Percentiles rank a stretch among this genome's conserved stretches.
These are phyloP conservation scores for Fusarium sp. DNA, from an alignment of 2,329 filamentous ascomycete species.

Conservation along the genomic window DNA sequence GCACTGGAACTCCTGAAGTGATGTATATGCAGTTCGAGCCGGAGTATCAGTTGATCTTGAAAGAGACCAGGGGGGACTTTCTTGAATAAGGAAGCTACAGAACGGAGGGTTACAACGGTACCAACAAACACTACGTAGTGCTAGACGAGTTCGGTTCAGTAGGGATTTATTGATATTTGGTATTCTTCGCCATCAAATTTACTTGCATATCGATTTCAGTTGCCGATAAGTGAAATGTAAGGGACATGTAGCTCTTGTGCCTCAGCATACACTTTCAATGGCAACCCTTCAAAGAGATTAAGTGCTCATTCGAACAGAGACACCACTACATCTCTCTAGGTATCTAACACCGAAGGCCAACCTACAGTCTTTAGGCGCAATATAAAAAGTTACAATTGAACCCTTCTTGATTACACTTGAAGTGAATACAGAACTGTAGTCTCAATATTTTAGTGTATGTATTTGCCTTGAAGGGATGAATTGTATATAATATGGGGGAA, in stretches of 20 bases:
- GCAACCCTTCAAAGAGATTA: neutral
- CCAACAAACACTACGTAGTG: neutral
- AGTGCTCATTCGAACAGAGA: neutral
- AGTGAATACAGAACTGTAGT: neutral
- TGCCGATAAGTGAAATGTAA: neutral
- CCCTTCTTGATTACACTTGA: neutral
- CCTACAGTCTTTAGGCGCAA: too few species aligned
- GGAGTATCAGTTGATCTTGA: slow-evolving; percentile 36
- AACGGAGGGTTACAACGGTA: neutral
- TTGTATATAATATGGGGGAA: neutral
- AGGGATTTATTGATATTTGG: neutral
- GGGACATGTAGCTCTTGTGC: neutral
- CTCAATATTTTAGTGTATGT: too few species aligned
- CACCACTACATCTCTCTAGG: too few species aligned
- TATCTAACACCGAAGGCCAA: too few species aligned
- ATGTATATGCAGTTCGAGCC: slow-evolving; percentile 46
- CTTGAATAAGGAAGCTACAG: neutral
- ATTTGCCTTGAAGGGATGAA: too few species aligned
- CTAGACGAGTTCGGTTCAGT: neutral
- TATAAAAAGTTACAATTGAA: too few species aligned
- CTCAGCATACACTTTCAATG: neutral
- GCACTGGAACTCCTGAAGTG: slow-evolving; percentile 39
- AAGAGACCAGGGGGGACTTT: slow-evolving; percentile 33
- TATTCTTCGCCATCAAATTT: neutral
- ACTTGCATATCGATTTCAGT: neutral